These are phyloP conservation scores for carrot (Daucus carota) DNA, from an alignment of 129 eudicot species.

Conservation along the genomic window DH1_v3.0 NC_030383.2:2552001-2552500, in stretches of 20 bases:
- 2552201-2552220: conserved; percentile 21
- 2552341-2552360: conserved; percentile 19
- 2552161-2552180: conserved; percentile 32
- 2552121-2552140: conserved; percentile 40
- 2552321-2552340: conserved; percentile 35
- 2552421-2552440: conserved; percentile 30
- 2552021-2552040: neutral
- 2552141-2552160: conserved; percentile 36
- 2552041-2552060: neutral
- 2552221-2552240: conserved; percentile 51
- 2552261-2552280: conserved; percentile 50
- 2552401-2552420: neutral
- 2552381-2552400: conserved; percentile 34
- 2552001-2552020: neutral
- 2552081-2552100: neutral
- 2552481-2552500: conserved; percentile 10
- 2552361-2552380: conserved; percentile 7
- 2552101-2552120: neutral
- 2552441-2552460: neutral
- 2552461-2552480: conserved; percentile 14
- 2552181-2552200: conserved; percentile 21
- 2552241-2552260: conserved; percentile 28
- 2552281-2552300: conserved; percentile 35
- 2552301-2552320: conserved; percentile 11
- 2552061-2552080: neutral